These are phyloP conservation scores for Ustilago hordei DNA, from an alignment of 1,284 basidiomycete species.

Conservation along the genomic window DNA sequence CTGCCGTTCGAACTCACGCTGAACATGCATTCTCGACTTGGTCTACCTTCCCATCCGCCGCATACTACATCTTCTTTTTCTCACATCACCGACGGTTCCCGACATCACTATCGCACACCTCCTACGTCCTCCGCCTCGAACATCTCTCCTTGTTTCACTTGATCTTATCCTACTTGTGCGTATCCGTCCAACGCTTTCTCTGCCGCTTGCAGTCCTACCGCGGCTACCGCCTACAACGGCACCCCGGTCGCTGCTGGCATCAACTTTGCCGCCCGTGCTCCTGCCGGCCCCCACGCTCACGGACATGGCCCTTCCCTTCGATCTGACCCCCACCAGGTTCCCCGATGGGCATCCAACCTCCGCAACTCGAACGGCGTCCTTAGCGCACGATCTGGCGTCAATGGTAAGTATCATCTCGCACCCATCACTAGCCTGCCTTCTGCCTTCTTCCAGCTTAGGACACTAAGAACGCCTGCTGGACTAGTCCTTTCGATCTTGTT, in stretches of 20 bases:
- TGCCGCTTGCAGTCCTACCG: conserved; percentile 47
- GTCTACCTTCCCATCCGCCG: not conserved
- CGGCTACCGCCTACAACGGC: conserved; percentile 55
- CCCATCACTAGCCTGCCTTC: not conserved
- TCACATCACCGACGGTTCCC: not conserved
- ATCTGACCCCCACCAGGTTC: conserved; percentile 55
- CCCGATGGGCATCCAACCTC: conserved; percentile 49
- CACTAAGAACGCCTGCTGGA: not conserved
- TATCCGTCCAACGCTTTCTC: conserved; percentile 15
- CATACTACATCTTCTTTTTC: not conserved
- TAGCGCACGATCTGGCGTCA: conserved; percentile 51
- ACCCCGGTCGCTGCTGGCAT: conserved; percentile 55
- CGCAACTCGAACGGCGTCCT: conserved; percentile 54
- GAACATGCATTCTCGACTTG: not conserved
- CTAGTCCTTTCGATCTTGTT: not conserved
- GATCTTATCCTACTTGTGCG: conserved; percentile 21
- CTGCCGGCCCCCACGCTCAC: conserved; percentile 58
- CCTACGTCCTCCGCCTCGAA: not conserved
- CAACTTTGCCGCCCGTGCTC: conserved; percentile 62
- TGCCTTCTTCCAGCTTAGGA: not conserved
- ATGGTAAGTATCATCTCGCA: conserved; percentile 36
- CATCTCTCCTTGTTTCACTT: not conserved
- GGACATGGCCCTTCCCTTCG: conserved; percentile 55
- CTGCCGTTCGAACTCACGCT: not conserved
- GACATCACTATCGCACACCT: not conserved